These are phyloP conservation scores for Eutrema yunnanense DNA, from an alignment of 345 rosid species.

Conservation along the genomic window DNA sequence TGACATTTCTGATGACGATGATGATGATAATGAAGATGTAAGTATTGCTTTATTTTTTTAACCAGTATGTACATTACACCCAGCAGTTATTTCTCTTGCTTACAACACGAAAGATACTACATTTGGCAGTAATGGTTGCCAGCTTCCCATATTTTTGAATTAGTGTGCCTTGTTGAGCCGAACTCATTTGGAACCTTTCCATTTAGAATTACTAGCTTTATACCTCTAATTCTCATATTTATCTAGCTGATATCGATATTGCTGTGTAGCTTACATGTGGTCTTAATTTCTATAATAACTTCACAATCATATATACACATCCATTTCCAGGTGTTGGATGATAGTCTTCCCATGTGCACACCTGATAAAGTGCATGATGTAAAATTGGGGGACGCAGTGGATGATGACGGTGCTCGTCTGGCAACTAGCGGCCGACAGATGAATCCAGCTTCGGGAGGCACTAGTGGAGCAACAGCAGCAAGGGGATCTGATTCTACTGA, in stretches of 20 bases:
- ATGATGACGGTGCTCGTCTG: conserved; percentile 44
- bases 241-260: background rate
- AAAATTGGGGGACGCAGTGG: conserved; percentile 76
- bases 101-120: conserved; percentile 3
- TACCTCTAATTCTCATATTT: background rate
- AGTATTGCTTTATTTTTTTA: conserved; percentile 26
- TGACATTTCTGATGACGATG: conserved; percentile 92
- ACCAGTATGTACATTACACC: background rate
- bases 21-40: conserved; percentile 93
- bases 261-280: background rate
- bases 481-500: conserved; percentile 74
- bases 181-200: background rate
- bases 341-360: conserved; percentile 83
- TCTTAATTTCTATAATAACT: background rate
- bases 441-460: conserved; percentile 72
- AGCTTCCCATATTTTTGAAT: background rate
- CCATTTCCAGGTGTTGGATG: conserved; percentile 70
- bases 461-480: conserved; percentile 64
- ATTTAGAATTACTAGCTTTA: background rate
- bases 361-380: conserved; percentile 97
- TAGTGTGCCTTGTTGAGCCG: background rate
- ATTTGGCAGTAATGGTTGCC: background rate
- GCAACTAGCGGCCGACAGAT: conserved; percentile 51
- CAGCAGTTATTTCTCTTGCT: background rate
- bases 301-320: background rate